Conservation (phyloP, 129 eudicot genomes). For the Daucus carota region DNA sequence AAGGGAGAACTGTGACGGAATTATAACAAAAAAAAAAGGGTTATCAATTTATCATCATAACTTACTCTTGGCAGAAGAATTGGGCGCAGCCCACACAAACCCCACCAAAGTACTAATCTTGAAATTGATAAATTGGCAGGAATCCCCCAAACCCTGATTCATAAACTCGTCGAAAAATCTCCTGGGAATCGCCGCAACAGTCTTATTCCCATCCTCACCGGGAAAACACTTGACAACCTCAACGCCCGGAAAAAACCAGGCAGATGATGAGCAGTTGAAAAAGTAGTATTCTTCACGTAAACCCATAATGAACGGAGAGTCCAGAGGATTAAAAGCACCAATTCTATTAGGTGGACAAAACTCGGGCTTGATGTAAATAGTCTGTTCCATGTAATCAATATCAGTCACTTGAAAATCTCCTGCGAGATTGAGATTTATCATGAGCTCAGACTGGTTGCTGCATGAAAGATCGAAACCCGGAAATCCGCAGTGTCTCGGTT, state of each 20-base stretch:
- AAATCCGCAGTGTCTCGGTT: constrained; percentile 47
- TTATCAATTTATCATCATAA: too few species aligned
- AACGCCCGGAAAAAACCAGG: neutral
- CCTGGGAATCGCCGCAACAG: constrained; percentile 21
- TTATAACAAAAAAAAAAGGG: too few species aligned
- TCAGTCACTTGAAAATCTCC: constrained; percentile 30
- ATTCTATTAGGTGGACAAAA: constrained; percentile 26
- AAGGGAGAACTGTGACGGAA: too few species aligned
- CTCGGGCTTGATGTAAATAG: constrained; percentile 35
- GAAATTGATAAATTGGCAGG: constrained; percentile 7
- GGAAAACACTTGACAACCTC: constrained; percentile 29
- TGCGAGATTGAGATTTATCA: constrained; percentile 31
- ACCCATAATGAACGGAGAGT: constrained; percentile 22
- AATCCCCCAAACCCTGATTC: constrained; percentile 14
- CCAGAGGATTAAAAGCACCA: constrained; percentile 7
- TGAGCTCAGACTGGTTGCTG: constrained; percentile 33
- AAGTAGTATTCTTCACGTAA: constrained; percentile 18
- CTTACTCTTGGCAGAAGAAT: constrained; percentile 17
- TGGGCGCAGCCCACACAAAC: constrained; percentile 50
- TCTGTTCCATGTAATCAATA: constrained; percentile 35
- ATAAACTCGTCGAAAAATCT: constrained; percentile 20
- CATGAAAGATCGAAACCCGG: constrained; percentile 59
- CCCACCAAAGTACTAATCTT: constrained; percentile 18
- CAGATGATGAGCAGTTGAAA: constrained; percentile 36
- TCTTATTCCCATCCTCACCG: constrained; percentile 14